Evolutionary conservation across 768 basidiomycete genomes (phyloP), one percentile per base, ranked within the genome.

Genomic region (Calocybe cyanea): DNA sequence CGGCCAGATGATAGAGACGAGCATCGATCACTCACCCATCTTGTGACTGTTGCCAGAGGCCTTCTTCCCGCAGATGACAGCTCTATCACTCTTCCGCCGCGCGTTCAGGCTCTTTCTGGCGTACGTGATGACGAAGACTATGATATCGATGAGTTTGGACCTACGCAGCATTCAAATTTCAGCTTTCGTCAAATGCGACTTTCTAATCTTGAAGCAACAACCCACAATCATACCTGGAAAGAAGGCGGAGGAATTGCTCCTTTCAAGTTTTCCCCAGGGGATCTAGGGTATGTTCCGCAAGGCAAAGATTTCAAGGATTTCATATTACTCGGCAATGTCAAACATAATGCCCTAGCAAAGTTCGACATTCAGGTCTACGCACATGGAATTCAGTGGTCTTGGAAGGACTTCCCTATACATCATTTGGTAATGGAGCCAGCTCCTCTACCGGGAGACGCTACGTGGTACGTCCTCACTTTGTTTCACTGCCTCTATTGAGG

Each of bases 251-350:
- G 54, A 8, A 70, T 76, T 21, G 67, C 69, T 1, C 57, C 70
- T 2, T 61, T 66, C 49, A 67, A 67, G 41, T 74, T 70, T 45
- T 34, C 52, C 4, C 65, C 71, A 17, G 75, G 76, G 7, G 75
- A 77, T 46, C 50, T 73, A 19, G 75, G 75, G 13, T 76, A 74
- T 44, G 54, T 75, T 25, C 68, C 68, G 0, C 38, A 46, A 0
- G 65, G 63, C 5, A 56, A 57, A 35, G 62, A 62, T 20, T 73
- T 74, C 56, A 43, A 51, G 4, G 59, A 65, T 2, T 76, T 76
- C 48, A 61, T 69, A 33, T 49, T 59, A 19, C 50, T 76, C 32
- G 52, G 63, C 20, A 76, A 78, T 45, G 52, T 75, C 3, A 20
- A 70, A 4, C 48, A 63, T 6, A 66, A 69, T 0, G 63, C 55